Conservation (phyloP, 208 protist species). For the Leishmania major region DNA sequence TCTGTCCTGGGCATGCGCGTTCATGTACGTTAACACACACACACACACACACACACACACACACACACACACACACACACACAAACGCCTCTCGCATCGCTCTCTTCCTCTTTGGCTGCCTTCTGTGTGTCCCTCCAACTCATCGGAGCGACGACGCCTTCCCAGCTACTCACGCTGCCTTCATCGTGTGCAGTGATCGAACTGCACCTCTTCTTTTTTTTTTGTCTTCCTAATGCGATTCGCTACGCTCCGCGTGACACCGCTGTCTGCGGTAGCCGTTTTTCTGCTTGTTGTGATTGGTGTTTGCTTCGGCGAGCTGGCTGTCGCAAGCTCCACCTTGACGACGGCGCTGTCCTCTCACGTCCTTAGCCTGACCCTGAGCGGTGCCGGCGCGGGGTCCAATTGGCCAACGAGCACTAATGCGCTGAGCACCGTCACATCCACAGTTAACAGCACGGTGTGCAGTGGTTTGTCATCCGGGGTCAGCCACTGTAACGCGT, state of each 20-base stretch:
- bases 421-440: slow-evolving; percentile 7
- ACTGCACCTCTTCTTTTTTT: not conserved
- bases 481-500: slow-evolving; percentile 33
- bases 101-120: not conserved
- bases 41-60: not conserved
- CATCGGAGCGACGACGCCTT: not conserved
- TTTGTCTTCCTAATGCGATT: not conserved
- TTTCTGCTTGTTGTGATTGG: not conserved
- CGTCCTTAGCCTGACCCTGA: slow-evolving; percentile 46
- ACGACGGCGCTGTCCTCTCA: slow-evolving; percentile 29
- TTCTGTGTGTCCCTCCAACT: not conserved
- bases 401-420: slow-evolving; percentile 36
- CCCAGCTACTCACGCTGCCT: not conserved
- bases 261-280: not conserved
- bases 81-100: not conserved
- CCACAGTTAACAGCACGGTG: slow-evolving; percentile 33
- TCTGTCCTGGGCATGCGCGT: no score
- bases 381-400: slow-evolving; percentile 27
- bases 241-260: not conserved
- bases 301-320: not conserved
- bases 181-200: not conserved
- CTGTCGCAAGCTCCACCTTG: not conserved
- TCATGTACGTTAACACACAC: not conserved
- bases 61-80: no score
- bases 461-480: slow-evolving; percentile 24